Conservation (phyloP, 371 early-diverging fungal species). For the Apophysomyces elegans region DNA sequence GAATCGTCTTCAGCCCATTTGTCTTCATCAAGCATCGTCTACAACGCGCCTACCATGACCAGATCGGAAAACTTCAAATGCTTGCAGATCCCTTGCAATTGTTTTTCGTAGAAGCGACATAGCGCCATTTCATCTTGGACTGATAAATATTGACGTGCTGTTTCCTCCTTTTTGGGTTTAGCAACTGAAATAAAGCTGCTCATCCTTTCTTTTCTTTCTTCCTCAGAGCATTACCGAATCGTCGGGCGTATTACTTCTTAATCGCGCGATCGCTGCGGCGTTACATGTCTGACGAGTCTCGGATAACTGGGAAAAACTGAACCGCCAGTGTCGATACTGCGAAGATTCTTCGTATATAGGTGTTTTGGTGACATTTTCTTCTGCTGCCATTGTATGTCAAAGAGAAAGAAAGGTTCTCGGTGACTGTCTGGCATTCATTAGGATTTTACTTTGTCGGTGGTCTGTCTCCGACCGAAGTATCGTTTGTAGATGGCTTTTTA, state of each 20-base stretch:
- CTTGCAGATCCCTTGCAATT: slow-evolving; percentile 33
- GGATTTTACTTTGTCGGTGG: too few relatives aligned
- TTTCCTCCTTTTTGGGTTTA: slow-evolving; percentile 17
- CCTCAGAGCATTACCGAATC: slow-evolving; percentile 43
- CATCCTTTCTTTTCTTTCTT: background rate
- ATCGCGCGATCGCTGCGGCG: slow-evolving; percentile 59
- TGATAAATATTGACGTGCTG: slow-evolving; percentile 43
- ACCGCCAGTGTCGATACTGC: slow-evolving; percentile 80
- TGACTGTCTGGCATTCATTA: too few relatives aligned
- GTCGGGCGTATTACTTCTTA: slow-evolving; percentile 54
- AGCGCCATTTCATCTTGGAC: slow-evolving; percentile 57
- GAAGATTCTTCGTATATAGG: slow-evolving; percentile 55
- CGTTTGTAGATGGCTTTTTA: too few relatives aligned
- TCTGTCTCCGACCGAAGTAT: too few relatives aligned
- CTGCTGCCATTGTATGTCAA: background rate
- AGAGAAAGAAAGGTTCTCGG: background rate
- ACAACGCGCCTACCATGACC: slow-evolving; percentile 52
- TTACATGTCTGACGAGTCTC: slow-evolving; percentile 66
- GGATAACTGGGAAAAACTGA: slow-evolving; percentile 59
- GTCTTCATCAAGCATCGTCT: background rate
- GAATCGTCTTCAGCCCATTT: background rate
- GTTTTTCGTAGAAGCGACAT: slow-evolving; percentile 54
- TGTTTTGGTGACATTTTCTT: slow-evolving; percentile 22
- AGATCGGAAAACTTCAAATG: slow-evolving; percentile 60
- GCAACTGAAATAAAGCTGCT: too few relatives aligned